A percentile compares a stretch with the other conserved stretches of the same genome.
Conservation (phyloP, 2,329 filamentous ascomycete genomes). For the Westerdykella aurantiaca region DNA sequence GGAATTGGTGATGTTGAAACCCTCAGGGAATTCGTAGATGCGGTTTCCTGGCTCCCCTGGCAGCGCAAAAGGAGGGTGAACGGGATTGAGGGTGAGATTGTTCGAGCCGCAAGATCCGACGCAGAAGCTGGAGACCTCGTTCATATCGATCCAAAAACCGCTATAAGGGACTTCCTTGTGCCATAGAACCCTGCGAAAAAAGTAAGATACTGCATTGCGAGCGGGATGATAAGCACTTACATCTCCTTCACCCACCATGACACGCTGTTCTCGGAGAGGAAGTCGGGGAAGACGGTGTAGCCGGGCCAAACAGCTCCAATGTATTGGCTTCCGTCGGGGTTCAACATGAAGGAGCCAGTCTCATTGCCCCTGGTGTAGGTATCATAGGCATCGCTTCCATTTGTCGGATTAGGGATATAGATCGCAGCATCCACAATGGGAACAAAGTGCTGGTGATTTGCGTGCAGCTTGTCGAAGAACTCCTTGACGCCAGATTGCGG, state of each 20-base stretch:
- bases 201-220: constrained; percentile 1
- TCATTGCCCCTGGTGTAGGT: constrained; percentile 48
- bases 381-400: constrained; percentile 54
- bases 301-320: constrained; percentile 54
- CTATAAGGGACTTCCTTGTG: constrained; percentile 51
- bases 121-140: constrained; percentile 59
- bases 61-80: constrained; percentile 59
- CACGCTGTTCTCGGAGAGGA: constrained; percentile 53
- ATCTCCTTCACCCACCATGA: constrained; percentile 57
- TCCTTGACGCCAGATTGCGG: constrained; percentile 44
- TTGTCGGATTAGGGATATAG: constrained; percentile 67
- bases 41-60: constrained; percentile 59
- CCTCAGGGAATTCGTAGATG: constrained; percentile 60
- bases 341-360: constrained; percentile 47
- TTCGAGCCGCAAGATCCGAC: constrained; percentile 64
- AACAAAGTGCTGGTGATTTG: constrained; percentile 52
- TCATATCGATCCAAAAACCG: constrained; percentile 58
- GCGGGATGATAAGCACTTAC: constrained; percentile 12
- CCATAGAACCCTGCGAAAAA: constrained; percentile 33
- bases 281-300: constrained; percentile 58
- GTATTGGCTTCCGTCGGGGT: constrained; percentile 51
- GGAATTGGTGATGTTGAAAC: constrained; percentile 62
- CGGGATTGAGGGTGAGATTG: constrained; percentile 61
- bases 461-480: constrained; percentile 51
- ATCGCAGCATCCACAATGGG: constrained; percentile 60